phyloP scores from a whole-genome alignment of 495 filamentous ascomycete species.

The Hypoxylon trugodes region DNA sequence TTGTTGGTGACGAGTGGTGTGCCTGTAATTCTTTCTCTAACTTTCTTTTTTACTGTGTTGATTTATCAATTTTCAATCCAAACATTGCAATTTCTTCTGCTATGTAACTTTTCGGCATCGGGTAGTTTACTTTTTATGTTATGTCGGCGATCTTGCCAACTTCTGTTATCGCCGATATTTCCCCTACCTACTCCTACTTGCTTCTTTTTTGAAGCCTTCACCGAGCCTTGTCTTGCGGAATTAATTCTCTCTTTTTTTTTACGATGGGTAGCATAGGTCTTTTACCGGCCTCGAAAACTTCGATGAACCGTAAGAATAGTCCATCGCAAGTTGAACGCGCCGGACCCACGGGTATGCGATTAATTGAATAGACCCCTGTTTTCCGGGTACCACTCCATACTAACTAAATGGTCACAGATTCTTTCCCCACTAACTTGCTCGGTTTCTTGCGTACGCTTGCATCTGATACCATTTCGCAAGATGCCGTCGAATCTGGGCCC shows the following conservation, averaged over 20 bases:
- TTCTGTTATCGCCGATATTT: no score
- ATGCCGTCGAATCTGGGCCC: conserved; percentile 9
- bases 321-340: not conserved
- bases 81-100: not conserved
- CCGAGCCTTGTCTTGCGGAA: no score
- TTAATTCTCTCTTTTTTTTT: no score
- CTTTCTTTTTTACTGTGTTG: not conserved
- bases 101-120: no score
- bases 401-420: conserved; percentile 26
- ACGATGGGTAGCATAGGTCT: conserved; percentile 2
- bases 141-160: no score
- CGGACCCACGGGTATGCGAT: not conserved
- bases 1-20: no score
- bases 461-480: not conserved
- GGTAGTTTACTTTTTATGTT: no score
- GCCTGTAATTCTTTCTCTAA: no score
- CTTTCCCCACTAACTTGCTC: conserved; percentile 37
- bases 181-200: no score
- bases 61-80: not conserved
- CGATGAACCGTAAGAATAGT: not conserved
- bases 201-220: no score
- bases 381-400: not conserved
- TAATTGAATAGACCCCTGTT: no score
- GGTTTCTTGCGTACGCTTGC: conserved; percentile 17
- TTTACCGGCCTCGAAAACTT: not conserved